phyloP scores from a whole-genome alignment of 2,329 filamentous ascomycete species.

The Arachnomyces sp. region DNA sequence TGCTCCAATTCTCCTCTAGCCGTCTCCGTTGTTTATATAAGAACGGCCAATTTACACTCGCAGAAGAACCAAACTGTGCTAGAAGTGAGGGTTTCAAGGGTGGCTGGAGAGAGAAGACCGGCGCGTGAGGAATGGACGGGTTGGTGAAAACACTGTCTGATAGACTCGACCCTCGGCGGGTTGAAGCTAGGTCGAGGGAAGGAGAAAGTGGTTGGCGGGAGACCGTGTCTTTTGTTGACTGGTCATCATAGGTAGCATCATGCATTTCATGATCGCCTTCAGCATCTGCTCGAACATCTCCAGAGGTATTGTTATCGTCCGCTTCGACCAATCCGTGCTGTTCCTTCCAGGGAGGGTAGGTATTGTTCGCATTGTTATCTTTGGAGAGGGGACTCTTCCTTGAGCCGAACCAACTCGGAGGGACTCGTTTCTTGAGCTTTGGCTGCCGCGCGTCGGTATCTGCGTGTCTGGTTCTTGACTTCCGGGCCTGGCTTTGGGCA shows the following conservation, averaged over 20 bases:
- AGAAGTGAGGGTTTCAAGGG: slow-evolving; percentile 27
- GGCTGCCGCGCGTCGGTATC: slow-evolving; percentile 44
- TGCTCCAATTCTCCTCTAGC: slow-evolving; percentile 86
- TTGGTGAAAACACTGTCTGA: slow-evolving; percentile 4
- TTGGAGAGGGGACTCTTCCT: slow-evolving; percentile 17
- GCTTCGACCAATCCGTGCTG: slow-evolving; percentile 44
- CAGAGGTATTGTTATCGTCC: slow-evolving; percentile 25
- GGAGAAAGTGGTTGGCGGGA: slow-evolving; percentile 13
- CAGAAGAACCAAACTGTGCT: slow-evolving; percentile 25
- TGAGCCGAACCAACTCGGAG: slow-evolving; percentile 37
- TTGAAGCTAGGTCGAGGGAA: slow-evolving; percentile 11
- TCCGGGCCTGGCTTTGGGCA: slow-evolving; percentile 33
- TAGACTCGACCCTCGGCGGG: slow-evolving; percentile 13
- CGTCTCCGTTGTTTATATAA: slow-evolving; percentile 80
- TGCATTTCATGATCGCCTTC: slow-evolving; percentile 39
- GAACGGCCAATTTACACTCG: slow-evolving; percentile 81
- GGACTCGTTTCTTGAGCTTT: slow-evolving; percentile 46
- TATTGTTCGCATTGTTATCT: slow-evolving; percentile 11
- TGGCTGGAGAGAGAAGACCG: slow-evolving; percentile 4
- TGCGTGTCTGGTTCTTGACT: slow-evolving; percentile 40
- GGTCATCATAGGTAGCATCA: slow-evolving; percentile 27
- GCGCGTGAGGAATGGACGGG: background rate
- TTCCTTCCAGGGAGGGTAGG: slow-evolving; percentile 32
- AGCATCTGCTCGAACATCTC: slow-evolving; percentile 19
- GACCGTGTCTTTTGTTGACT: slow-evolving; percentile 8